phyloP scores from a whole-genome alignment of 441 rosid genomes.

The Iberis amara region DNA sequence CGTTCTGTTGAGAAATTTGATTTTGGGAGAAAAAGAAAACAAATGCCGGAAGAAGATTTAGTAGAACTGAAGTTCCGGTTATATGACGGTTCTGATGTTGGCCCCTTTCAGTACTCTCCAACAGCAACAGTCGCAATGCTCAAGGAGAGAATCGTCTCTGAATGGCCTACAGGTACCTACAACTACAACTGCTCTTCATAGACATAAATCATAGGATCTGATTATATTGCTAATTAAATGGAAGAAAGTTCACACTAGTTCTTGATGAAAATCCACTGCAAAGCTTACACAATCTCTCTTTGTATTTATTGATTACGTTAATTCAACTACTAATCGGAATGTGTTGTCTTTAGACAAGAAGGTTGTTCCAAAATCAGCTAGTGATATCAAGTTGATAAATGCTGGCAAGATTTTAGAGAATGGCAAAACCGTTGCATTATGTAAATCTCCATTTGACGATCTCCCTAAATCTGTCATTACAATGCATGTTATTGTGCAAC shows the following conservation, averaged over 20 bases:
- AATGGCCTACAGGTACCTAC: constrained; percentile 77
- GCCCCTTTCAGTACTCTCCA: constrained; percentile 73
- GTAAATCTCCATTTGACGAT: constrained; percentile 72
- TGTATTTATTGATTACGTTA: background rate
- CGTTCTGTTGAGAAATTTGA: constrained; percentile 2
- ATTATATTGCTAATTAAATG: constrained; percentile 1
- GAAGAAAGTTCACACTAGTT: no score
- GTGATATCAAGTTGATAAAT: constrained; percentile 74
- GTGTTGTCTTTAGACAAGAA: constrained; percentile 49
- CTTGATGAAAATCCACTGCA: no score
- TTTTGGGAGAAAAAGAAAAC: constrained; percentile 26
- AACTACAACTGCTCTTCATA: no score
- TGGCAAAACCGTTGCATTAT: constrained; percentile 76
- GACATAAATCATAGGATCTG: constrained; percentile 5
- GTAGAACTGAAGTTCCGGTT: constrained; percentile 74
- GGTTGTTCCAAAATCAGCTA: constrained; percentile 62
- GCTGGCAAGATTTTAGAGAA: constrained; percentile 87
- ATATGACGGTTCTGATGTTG: constrained; percentile 83
- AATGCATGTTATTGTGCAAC: constrained; percentile 96
- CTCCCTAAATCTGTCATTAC: constrained; percentile 64
- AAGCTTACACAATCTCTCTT: no score
- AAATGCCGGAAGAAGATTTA: constrained; percentile 75
- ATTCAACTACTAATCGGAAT: background rate
- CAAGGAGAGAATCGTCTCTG: constrained; percentile 65
- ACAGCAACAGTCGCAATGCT: constrained; percentile 66